Conservation (phyloP, 495 filamentous ascomycete genomes). For the Apiosordaria backusii region DNA sequence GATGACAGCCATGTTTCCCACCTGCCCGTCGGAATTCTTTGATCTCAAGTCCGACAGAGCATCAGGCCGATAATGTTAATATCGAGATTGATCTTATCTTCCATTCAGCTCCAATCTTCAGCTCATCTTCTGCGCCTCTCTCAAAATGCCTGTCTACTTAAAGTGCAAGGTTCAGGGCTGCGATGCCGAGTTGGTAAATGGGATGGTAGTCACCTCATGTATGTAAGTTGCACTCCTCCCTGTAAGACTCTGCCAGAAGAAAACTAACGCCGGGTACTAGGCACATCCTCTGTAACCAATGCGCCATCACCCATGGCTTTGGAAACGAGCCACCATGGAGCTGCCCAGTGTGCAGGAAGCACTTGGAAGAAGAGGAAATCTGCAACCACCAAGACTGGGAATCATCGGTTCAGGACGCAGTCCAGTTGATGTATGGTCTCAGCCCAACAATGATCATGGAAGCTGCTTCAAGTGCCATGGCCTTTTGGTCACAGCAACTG, state of each 20-base stretch:
- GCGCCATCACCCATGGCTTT: slow-evolving; percentile 66
- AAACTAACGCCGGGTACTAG: slow-evolving; percentile 41
- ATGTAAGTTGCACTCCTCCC: slow-evolving; percentile 49
- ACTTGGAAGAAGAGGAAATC: slow-evolving; percentile 63
- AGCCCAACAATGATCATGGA: slow-evolving; percentile 86
- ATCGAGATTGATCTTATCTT: neutral
- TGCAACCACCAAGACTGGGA: slow-evolving; percentile 94
- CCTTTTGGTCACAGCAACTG: slow-evolving; percentile 90
- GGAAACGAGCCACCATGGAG: slow-evolving; percentile 51
- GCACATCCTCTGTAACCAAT: slow-evolving; percentile 81
- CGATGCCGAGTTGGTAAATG: slow-evolving; percentile 63
- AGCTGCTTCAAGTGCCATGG: slow-evolving; percentile 76
- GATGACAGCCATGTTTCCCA: neutral
- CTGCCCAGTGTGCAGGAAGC: slow-evolving; percentile 80
- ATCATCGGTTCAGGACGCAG: slow-evolving; percentile 51
- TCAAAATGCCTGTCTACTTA: slow-evolving; percentile 65
- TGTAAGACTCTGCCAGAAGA: slow-evolving; percentile 4
- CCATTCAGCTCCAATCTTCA: neutral
- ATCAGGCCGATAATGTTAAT: neutral
- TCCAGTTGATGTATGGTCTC: slow-evolving; percentile 66
- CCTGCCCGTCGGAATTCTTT: too few species aligned
- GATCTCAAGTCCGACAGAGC: neutral
- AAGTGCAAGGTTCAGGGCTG: slow-evolving; percentile 84
- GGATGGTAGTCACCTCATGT: slow-evolving; percentile 88
- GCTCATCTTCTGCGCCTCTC: neutral